Evolutionary conservation across 192 early-diverging fungal genomes (phyloP).

Genomic region (Mortierella alpina): DNA sequence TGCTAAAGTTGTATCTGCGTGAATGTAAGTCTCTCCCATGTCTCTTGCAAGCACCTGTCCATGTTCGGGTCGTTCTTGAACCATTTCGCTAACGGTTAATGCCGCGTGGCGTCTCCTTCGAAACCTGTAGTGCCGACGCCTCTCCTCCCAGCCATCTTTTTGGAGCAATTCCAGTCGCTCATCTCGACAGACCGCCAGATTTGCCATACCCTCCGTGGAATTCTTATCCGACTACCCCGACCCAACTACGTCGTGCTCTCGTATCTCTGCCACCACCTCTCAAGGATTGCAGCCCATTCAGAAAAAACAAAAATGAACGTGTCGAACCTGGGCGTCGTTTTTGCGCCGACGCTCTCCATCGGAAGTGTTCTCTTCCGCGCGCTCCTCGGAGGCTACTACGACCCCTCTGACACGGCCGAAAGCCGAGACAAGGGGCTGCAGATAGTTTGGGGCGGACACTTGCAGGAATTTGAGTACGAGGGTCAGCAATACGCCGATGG

Average conservation of each 20-base stretch:
- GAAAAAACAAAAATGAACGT: conserved; percentile 70
- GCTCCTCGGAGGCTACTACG: conserved; percentile 56
- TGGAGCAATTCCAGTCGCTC: conserved; percentile 58
- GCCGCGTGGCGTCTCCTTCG: background rate
- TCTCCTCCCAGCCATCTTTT: conserved; percentile 57
- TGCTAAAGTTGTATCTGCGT: conserved; percentile 70
- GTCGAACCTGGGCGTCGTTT: conserved; percentile 70
- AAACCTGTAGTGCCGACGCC: conserved; percentile 58
- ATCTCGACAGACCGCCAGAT: conserved; percentile 43
- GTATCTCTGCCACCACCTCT: conserved; percentile 63
- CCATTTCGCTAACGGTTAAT: background rate
- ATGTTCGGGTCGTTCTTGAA: background rate
- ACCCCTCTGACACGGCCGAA: conserved; percentile 27
- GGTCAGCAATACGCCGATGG: conserved; percentile 25
- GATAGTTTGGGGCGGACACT: conserved; percentile 43
- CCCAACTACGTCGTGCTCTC: conserved; percentile 63
- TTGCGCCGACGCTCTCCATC: conserved; percentile 69
- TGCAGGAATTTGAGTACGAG: conserved; percentile 30
- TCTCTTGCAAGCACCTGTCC: background rate
- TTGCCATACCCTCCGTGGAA: conserved; percentile 37
- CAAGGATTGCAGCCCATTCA: conserved; percentile 57
- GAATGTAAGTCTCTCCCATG: conserved; percentile 60
- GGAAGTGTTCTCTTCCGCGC: conserved; percentile 64
- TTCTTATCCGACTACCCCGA: conserved; percentile 59
- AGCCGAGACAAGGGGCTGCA: conserved; percentile 36